Conservation (phyloP, 2,329 filamentous ascomycete species). For the Nemania sp. region DNA sequence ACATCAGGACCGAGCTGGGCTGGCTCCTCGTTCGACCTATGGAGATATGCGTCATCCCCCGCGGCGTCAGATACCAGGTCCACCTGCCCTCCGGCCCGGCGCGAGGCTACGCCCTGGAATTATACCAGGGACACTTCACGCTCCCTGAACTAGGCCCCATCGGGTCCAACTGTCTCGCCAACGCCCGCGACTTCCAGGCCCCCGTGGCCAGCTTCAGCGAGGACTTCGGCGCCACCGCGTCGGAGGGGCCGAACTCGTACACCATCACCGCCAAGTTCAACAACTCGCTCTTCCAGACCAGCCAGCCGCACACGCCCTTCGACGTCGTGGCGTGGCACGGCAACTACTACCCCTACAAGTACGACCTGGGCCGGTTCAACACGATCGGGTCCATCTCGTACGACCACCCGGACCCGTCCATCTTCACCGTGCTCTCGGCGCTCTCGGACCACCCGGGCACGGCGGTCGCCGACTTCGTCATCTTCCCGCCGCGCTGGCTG, state of each 20-base stretch:
- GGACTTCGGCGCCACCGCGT: constrained; percentile 46
- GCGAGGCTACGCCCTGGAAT: constrained; percentile 67
- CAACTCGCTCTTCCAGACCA: constrained; percentile 63
- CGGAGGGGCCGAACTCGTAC: constrained; percentile 42
- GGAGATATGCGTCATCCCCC: constrained; percentile 69
- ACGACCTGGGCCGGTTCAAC: constrained; percentile 70
- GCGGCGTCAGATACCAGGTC: constrained; percentile 68
- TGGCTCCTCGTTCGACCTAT: constrained; percentile 66
- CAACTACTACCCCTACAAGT: constrained; percentile 72
- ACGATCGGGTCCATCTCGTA: constrained; percentile 68
- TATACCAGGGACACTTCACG: constrained; percentile 65
- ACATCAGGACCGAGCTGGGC: constrained; percentile 71
- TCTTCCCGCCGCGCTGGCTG: constrained; percentile 66
- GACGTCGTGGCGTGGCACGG: constrained; percentile 75
- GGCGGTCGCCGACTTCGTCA: constrained; percentile 65
- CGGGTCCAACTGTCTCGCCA: constrained; percentile 65
- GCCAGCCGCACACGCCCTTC: constrained; percentile 67
- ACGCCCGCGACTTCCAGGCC: constrained; percentile 67
- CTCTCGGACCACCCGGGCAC: constrained; percentile 55
- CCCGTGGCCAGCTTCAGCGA: constrained; percentile 65
- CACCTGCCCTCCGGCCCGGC: constrained; percentile 51
- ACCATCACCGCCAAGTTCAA: constrained; percentile 64
- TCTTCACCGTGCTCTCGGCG: constrained; percentile 67
- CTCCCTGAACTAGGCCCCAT: constrained; percentile 67
- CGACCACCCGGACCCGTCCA: constrained; percentile 71